Percentiles rank a stretch among this genome's conserved stretches.
phyloP scores from a whole-genome alignment of 2,329 filamentous ascomycete species.

The Arthroderma sp. region DNA sequence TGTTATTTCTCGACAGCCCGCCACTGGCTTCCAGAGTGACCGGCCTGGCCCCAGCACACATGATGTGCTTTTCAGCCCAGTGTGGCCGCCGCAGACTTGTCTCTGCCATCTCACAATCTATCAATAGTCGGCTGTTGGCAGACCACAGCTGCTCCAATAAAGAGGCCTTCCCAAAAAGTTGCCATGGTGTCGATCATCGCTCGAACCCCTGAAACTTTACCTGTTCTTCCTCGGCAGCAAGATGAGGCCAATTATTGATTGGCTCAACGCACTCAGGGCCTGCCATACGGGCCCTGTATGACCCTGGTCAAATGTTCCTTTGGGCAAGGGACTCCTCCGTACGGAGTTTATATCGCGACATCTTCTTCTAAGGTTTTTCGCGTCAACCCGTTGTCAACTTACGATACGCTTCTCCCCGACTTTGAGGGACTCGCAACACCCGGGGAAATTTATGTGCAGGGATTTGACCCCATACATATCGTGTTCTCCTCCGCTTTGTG shows the following conservation, averaged over 20 bases:
- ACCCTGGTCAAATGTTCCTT: background rate
- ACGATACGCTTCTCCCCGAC: background rate
- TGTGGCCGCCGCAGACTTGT: background rate
- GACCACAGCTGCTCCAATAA: background rate
- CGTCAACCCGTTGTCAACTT: background rate
- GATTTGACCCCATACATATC: background rate
- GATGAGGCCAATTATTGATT: background rate
- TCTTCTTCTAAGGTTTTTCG: background rate
- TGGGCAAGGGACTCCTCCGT: background rate
- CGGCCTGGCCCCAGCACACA: background rate
- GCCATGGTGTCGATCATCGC: background rate
- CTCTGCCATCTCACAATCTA: background rate
- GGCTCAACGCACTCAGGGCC: background rate
- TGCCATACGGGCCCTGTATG: background rate
- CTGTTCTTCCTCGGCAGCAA: background rate
- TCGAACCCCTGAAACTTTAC: background rate
- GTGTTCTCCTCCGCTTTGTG: background rate
- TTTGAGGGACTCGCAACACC: background rate
- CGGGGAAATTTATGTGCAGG: constrained; percentile 2
- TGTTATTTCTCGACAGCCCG: background rate
- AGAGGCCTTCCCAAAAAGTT: background rate
- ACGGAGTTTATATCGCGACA: background rate
- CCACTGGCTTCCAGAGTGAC: background rate
- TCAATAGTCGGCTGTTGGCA: background rate
- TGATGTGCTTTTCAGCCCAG: background rate